Evolutionary conservation across 2,329 filamentous ascomycete species (phyloP), one percentile per base, ranked within the genome.

Genomic region (Hypoxylon sp.): DNA sequence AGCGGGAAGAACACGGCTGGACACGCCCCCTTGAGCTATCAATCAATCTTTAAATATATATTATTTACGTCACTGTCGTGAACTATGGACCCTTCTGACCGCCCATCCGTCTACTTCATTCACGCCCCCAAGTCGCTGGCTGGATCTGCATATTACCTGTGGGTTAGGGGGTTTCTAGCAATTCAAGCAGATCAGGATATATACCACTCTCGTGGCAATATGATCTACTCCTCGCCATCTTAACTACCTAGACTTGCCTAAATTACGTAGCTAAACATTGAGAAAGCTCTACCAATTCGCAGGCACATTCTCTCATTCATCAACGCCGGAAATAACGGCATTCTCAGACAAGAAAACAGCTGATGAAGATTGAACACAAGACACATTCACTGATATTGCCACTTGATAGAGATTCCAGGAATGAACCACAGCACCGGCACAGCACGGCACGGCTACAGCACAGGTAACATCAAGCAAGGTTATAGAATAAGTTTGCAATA

Each of bases 1-100:
- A n/a, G 21, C 21, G 10, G 39, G 7, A 10, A 21, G 7, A 44
- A 2, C 2, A n/a, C n/a, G 11, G n/a, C 39, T 44, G 39, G 17
- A 11, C 1, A 11, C 17, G 11, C 17, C 39, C 8, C 17, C 13
- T 44, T 21, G 11, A 44, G 17, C 17, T 44, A 37, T 11, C 6
- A 2, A 32, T 15, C 17, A 6, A 3, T 44, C n/a, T 44, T 44
- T 5, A 21, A 21, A n/a, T 27, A 39, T 32, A 50, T 15, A 35
- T 39, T 13, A 58, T 19, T 8, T 37, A 39, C 55, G 55, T 42
- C 55, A 58, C 55, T 13, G 31, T 24, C 17, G 19, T 58, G 19
- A 35, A 27, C 44, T 37, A 27, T 42, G 15, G 15, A 31, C 37
- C 8, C 37, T 32, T 17, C 10, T 19, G 2, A 17, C 17, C 39